Conservation (phyloP, 2,329 filamentous ascomycete species). For the Exophiala alcalophila region DNA sequence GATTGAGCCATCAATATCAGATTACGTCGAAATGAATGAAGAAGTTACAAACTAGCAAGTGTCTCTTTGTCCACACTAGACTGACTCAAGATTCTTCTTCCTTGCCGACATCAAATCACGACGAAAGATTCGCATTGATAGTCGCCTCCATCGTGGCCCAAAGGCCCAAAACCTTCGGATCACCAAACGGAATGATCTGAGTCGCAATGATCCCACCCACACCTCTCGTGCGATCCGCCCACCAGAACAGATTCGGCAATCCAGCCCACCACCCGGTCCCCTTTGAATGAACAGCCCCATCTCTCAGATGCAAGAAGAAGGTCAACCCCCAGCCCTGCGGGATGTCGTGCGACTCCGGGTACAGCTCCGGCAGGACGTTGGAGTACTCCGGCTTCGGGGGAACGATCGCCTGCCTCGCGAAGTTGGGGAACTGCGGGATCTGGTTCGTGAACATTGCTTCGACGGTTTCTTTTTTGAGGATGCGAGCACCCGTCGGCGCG, state of each 20-base stretch:
- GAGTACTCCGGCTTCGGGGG: slow-evolving; percentile 51
- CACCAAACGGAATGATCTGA: slow-evolving; percentile 29
- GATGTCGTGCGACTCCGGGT: slow-evolving; percentile 43
- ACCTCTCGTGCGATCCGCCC: slow-evolving; percentile 56
- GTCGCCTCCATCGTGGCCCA: too few species aligned
- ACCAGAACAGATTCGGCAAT: slow-evolving; percentile 60
- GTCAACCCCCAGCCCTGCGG: slow-evolving; percentile 65
- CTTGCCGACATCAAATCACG: too few species aligned
- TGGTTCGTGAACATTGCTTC: slow-evolving; percentile 65
- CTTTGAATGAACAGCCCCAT: slow-evolving; percentile 50
- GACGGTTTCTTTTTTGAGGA: slow-evolving; percentile 59
- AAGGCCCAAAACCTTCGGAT: too few species aligned
- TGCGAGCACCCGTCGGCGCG: slow-evolving; percentile 52
- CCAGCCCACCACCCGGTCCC: slow-evolving; percentile 58
- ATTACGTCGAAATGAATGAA: too few species aligned
- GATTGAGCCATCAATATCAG: too few species aligned
- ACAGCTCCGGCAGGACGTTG: slow-evolving; percentile 53
- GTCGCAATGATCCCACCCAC: slow-evolving; percentile 29
- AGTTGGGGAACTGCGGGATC: background rate
- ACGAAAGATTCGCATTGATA: too few species aligned
- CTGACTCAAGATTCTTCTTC: too few species aligned
- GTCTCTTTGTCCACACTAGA: too few species aligned
- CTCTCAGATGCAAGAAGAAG: slow-evolving; percentile 50
- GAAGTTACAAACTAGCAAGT: too few species aligned
- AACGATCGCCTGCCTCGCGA: slow-evolving; percentile 32